Conservation (phyloP, 2,329 filamentous ascomycete species). For the Neonectria faginata region DNA sequence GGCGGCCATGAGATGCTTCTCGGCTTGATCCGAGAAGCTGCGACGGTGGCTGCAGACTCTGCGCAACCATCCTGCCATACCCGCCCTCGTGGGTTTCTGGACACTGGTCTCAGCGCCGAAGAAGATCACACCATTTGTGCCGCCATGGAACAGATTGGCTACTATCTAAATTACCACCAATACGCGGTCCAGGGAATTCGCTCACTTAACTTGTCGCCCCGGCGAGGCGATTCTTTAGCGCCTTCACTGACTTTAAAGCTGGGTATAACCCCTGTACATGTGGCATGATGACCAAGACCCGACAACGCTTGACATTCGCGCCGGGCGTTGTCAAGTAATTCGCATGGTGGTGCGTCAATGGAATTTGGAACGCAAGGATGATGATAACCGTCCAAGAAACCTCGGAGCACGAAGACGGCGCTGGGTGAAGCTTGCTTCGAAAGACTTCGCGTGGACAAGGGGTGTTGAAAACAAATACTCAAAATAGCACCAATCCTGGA, state of each 20-base stretch:
- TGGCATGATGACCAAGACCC: conserved; percentile 7
- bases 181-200: too few relatives aligned
- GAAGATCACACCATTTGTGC: background rate
- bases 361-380: background rate
- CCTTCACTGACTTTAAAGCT: conserved; percentile 1
- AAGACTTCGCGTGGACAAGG: conserved; percentile 2
- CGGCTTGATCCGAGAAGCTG: conserved; percentile 27
- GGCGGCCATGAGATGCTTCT: conserved; percentile 2
- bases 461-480: conserved; percentile 21
- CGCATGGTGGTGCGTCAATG: background rate
- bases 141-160: conserved; percentile 2
- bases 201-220: background rate
- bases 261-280: background rate
- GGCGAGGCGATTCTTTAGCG: background rate
- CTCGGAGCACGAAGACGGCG: background rate
- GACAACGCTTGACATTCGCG: background rate
- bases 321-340: background rate
- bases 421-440: conserved; percentile 2
- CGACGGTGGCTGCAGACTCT: conserved; percentile 25
- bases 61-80: conserved; percentile 25
- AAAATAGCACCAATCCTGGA: conserved; percentile 2
- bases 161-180: background rate
- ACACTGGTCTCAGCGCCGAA: conserved; percentile 21
- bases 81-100: conserved; percentile 24
- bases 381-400: background rate